A percentile compares a stretch with the other conserved stretches of the same genome.
Conservation (phyloP, 768 basidiomycete genomes). For the Tricholoma sp. region DNA sequence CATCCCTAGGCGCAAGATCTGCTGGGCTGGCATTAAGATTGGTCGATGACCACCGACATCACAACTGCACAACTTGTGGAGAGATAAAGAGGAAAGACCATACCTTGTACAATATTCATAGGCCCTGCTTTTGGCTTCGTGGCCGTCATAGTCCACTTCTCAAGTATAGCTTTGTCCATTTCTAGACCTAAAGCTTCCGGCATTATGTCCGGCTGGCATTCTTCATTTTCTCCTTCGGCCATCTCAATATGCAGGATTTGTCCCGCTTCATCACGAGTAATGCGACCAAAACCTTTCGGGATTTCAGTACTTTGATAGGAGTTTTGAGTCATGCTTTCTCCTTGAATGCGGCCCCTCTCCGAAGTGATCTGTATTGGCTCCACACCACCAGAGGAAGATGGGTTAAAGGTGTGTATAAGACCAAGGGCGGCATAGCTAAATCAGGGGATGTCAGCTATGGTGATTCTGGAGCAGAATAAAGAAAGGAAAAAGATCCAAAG, state of each 20-base stretch:
- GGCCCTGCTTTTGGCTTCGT: slow-evolving; percentile 17
- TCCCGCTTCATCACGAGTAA: slow-evolving; percentile 75
- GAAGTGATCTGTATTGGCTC: slow-evolving; percentile 35
- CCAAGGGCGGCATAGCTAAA: slow-evolving; percentile 73
- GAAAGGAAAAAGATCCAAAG: neutral
- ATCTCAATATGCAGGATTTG: slow-evolving; percentile 70
- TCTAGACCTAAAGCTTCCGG: slow-evolving; percentile 33
- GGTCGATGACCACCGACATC: neutral
- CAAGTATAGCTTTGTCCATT: slow-evolving; percentile 25
- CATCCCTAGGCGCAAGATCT: neutral
- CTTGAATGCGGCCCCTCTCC: slow-evolving; percentile 7
- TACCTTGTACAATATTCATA: slow-evolving; percentile 34
- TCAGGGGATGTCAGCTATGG: neutral
- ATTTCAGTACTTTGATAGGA: slow-evolving; percentile 22
- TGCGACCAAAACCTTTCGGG: slow-evolving; percentile 71
- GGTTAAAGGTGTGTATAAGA: slow-evolving; percentile 63
- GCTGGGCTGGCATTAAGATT: neutral
- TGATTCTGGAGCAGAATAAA: neutral
- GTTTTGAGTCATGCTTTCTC: slow-evolving; percentile 12
- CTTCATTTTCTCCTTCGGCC: slow-evolving; percentile 46
- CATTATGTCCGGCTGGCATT: slow-evolving; percentile 12
- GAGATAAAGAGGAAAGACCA: slow-evolving; percentile 12
- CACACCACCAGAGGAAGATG: slow-evolving; percentile 61
- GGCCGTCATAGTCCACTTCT: slow-evolving; percentile 35
- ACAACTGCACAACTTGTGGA: neutral